Evolutionary conservation across 2,329 filamentous ascomycete genomes (phyloP), one percentile per base, ranked within the genome.

Genomic region (Microcyclospora tardicrescens): DNA sequence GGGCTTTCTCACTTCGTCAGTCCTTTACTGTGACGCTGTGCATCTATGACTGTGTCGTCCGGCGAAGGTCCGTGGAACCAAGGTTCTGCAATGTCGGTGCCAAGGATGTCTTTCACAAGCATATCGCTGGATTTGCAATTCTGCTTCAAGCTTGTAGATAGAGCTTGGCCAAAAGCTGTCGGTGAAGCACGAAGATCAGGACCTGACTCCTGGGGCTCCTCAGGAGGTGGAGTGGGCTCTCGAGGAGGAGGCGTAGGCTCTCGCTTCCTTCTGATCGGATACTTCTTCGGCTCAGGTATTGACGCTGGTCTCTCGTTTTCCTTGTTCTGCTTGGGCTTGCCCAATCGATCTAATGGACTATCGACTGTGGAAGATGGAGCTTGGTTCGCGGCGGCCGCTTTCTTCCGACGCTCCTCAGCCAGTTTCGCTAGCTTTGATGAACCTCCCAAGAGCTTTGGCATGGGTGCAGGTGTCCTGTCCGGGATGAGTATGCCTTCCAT

Each of bases 351-450:
- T 31, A 68, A 55, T 29, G 67, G 58, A 16, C 61, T 57, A 15
- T 49, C 43, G n/a, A 37, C 37, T 12, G 41, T 28, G 16, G 42
- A 32, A 12, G 16, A 28, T 24, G 38, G 33, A 16, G 41, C 33
- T n/a, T 42, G 39, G 12, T 41, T 31, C n/a, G 48, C 37, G 6
- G 56, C 54, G 24, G 77, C 78, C 11, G 77, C 78, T 60, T 86
- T 93, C 62, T 84, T 87, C 58, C 86, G 87, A 19, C 86, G 73
- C 38, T 84, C 81, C 28, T 85, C 85, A 37, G 89, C 87, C 32
- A 98, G 67, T 35, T 85, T 85, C 51, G 93, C 89, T 34, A 98
- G 68, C 54, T 98, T 98, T 5, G 89, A 93, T 8, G 77, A 73
- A 28, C 91, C 93, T 24, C 91, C 93, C 2, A 94, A 62, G 0